Base-by-base conservation (phyloP, 1,139 yeast genomes). In the Candida sanyaensis region DNA sequence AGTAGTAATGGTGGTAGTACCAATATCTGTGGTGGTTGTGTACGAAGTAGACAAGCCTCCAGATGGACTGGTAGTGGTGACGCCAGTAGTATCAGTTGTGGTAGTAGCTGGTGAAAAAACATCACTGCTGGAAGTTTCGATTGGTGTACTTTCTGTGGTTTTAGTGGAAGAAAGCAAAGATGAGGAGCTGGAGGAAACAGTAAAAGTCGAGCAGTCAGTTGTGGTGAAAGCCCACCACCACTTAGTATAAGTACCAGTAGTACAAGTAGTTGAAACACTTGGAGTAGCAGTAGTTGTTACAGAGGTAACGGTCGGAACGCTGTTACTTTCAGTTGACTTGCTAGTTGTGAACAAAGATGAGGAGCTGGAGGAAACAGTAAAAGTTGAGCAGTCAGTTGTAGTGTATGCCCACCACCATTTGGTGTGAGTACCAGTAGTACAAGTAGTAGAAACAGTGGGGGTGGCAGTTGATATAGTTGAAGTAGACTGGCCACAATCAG, bases 311-410 rank as follows among this genome's bases (percentile, higher is more conserved):
- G 12, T 29, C 5, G 40, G 21, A 26, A 13, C n/a, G 17, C 41
- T 36, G 11, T 26, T n/a, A 33, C 63, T 34, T 33, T 53, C 48
- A 27, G 40, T 47, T 40, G 51, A 46, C 41, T 55, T 41, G 33
- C 52, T 50, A 30, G 53, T 42, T 33, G 66, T 17, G 42, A 31
- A 3, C 17, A 31, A 34, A 5, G 37, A 21, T 4, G 27, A 21
- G 17, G 26, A 23, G 9, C 27, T 34, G 27, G 37, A 34, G 10
- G 37, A 37, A 8, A 26, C 40, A 12, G 29, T 37, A 21, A 9
- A 26, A 37, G 13, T 26, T 6, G 40, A 24, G n/a, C 40, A 26
- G 8, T 24, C 30, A 37, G 30, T 37, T n/a, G 40, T 37, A 5
- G 10, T 37, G 11, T 6, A 5, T 9, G 11, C 23, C 41, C 41